These are phyloP conservation scores for Neonectria ditissima DNA, from an alignment of 2,329 filamentous ascomycete species.

Conservation along the genomic window DNA sequence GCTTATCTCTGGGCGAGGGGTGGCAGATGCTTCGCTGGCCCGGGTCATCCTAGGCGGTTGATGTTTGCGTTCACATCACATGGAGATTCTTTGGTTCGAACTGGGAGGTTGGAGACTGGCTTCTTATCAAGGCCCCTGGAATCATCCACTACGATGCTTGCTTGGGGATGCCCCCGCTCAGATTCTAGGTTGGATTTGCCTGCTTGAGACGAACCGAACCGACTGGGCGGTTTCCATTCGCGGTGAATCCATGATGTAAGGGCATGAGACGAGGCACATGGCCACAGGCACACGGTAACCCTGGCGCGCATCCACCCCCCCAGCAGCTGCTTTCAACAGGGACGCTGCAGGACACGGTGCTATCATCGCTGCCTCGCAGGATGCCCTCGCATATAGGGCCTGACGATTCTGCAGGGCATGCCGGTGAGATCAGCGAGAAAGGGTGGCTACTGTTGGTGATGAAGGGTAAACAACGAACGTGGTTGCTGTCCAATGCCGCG, in stretches of 20 bases:
- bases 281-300: constrained; percentile 11
- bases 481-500: constrained; percentile 11
- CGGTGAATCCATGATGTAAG: constrained; percentile 12
- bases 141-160: constrained; percentile 1
- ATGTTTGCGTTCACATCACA: constrained; percentile 24
- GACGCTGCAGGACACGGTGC: constrained; percentile 18
- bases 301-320: constrained; percentile 8
- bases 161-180: constrained; percentile 8
- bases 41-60: constrained; percentile 19
- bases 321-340: constrained; percentile 5
- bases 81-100: constrained; percentile 18
- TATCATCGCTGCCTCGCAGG: constrained; percentile 7
- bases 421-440: neutral
- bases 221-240: constrained; percentile 14
- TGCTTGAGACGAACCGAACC: constrained; percentile 13
- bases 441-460: neutral
- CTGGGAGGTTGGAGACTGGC: constrained; percentile 12
- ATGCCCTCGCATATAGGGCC: neutral
- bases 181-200: constrained; percentile 10
- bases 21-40: constrained; percentile 11
- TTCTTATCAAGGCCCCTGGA: constrained; percentile 19
- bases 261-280: constrained; percentile 13
- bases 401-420: neutral
- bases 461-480: constrained; percentile 1
- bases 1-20: constrained; percentile 3